Evolutionary conservation across 495 filamentous ascomycete genomes (phyloP).

Genomic region (Penicillium subrubescens): DNA sequence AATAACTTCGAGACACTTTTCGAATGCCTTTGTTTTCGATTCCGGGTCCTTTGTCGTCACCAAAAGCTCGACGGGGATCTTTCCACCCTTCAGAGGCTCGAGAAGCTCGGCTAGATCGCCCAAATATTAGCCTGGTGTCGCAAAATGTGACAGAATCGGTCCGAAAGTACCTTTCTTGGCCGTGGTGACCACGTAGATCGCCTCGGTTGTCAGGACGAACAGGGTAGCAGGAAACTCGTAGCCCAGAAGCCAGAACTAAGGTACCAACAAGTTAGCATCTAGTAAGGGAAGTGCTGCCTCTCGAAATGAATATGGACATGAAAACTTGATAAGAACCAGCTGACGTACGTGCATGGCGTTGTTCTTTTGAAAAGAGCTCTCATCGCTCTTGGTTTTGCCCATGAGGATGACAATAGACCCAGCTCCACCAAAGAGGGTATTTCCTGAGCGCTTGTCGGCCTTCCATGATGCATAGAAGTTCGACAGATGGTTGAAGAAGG

Average conservation of each 20-base stretch:
- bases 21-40: slow-evolving; percentile 83
- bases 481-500: slow-evolving; percentile 89
- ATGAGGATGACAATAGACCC: slow-evolving; percentile 85
- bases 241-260: slow-evolving; percentile 94
- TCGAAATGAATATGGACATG: neutral
- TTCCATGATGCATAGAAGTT: slow-evolving; percentile 91
- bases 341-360: slow-evolving; percentile 88
- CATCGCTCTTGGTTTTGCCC: slow-evolving; percentile 85
- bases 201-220: slow-evolving; percentile 85
- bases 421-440: slow-evolving; percentile 80
- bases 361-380: slow-evolving; percentile 83
- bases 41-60: slow-evolving; percentile 88
- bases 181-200: slow-evolving; percentile 88
- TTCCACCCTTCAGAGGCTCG: slow-evolving; percentile 87
- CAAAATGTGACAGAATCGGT: neutral
- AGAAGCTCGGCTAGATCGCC: slow-evolving; percentile 76
- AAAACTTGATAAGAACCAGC: neutral
- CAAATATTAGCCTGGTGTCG: slow-evolving; percentile 7
- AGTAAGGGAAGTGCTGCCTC: neutral
- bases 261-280: slow-evolving; percentile 14
- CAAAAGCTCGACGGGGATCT: slow-evolving; percentile 85
- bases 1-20: slow-evolving; percentile 79
- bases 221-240: slow-evolving; percentile 98
- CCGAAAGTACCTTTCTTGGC: slow-evolving; percentile 81
- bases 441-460: slow-evolving; percentile 76